phyloP scores from a whole-genome alignment of 2,329 filamentous ascomycete genomes.

The Monilinia laxa region DNA sequence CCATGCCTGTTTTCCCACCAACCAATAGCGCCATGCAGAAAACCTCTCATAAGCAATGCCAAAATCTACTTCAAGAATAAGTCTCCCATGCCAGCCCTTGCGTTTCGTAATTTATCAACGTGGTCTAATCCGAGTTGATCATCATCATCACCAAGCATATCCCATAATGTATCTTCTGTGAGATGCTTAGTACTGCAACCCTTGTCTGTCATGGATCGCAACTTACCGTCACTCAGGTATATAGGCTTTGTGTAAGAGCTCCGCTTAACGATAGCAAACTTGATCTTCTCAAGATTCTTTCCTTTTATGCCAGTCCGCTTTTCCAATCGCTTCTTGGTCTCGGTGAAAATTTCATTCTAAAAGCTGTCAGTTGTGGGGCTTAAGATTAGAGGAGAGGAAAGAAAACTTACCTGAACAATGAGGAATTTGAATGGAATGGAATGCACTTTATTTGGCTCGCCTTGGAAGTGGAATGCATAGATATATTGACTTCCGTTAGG shows the following conservation, averaged over 20 bases:
- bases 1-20: slow-evolving; percentile 28
- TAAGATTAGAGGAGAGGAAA: not conserved
- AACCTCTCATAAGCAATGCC: slow-evolving; percentile 28
- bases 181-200: slow-evolving; percentile 6
- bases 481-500: slow-evolving; percentile 57
- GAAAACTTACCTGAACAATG: slow-evolving; percentile 66
- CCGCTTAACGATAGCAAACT: slow-evolving; percentile 79
- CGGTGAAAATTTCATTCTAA: slow-evolving; percentile 79
- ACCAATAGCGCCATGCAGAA: slow-evolving; percentile 30
- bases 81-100: slow-evolving; percentile 61
- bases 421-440: slow-evolving; percentile 90
- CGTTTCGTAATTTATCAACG: slow-evolving; percentile 57
- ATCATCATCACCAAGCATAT: slow-evolving; percentile 53
- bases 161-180: slow-evolving; percentile 60
- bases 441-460: slow-evolving; percentile 79
- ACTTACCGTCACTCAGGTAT: slow-evolving; percentile 84
- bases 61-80: slow-evolving; percentile 54
- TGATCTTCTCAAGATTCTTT: slow-evolving; percentile 98
- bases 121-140: slow-evolving; percentile 67
- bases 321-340: slow-evolving; percentile 92
- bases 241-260: slow-evolving; percentile 71
- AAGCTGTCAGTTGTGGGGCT: slow-evolving; percentile 21
- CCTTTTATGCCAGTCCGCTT: slow-evolving; percentile 93
- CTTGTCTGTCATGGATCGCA: not conserved
- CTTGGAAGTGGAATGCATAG: slow-evolving; percentile 88